Evolutionary conservation across 169 alveolate species (phyloP), one percentile per base, ranked within the genome.

Genomic region (Theileria annulata): DNA sequence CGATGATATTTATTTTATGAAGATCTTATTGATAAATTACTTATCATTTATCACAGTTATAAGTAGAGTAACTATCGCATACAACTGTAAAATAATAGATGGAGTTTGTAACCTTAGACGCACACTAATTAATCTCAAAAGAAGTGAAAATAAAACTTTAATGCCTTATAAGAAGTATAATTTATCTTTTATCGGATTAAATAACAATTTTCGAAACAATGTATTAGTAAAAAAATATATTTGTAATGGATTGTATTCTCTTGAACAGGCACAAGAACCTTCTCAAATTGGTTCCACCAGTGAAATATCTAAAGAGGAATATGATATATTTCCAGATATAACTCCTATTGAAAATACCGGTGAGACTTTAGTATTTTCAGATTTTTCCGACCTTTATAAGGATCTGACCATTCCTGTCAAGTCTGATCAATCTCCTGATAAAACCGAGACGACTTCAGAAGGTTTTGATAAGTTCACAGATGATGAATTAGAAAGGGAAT

Each of bases 331-430:
- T 56, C 66, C 66, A 15, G 66, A 56, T 8, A 27, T 19, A 21
- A 15, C 42, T 64, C 42, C 27, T 42, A 21, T 21, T 6, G 56
- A 64, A 21, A 37, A 21, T 64, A 0, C 23, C 23, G 42, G 35
- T 23, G 79, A 72, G 37, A 30, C 48, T 9, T 58, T 72, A 10
- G 51, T 58, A 17, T 72, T 72, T 72, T 72, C 79, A 25, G 79
- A 72, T 51, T 72, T 72, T 28, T n/a, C 71, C 8, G 79, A 72
- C 62, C 62, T 72, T 19, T 72, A 72, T 30, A 72, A 72, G 79
- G 75, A 72, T 37, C 37, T 72, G 42, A 31, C 15, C 15, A 8
- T 59, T 28, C 68, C 68, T 59, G 13, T 8, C 0, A 31, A 59
- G 33, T 3, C 68, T 3, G 68, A 59, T 28, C 42, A 59, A 59